Conservation (phyloP, 148 eudicot genomes). For the Fagopyrum esculentum region DNA sequence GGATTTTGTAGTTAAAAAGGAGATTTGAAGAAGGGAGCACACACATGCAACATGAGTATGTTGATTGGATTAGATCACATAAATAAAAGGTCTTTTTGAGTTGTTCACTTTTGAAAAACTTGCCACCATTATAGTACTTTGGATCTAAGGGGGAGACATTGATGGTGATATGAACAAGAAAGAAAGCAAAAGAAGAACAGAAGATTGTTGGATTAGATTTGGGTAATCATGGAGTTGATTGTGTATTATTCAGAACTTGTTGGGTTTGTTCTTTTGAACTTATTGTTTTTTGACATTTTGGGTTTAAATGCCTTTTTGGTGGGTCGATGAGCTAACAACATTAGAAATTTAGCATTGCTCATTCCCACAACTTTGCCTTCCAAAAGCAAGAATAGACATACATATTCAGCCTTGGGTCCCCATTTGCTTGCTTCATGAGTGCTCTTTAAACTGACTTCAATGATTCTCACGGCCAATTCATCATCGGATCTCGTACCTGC, state of each 20-base stretch:
- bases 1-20: background rate
- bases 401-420: constrained; percentile 7
- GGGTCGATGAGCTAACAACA: background rate
- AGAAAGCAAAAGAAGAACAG: background rate
- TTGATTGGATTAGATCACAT: constrained; percentile 9
- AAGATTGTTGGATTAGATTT: constrained; percentile 6
- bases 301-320: background rate
- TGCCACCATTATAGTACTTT: constrained; percentile 5
- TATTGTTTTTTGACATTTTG: background rate
- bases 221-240: constrained; percentile 6
- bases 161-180: constrained; percentile 1
- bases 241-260: background rate
- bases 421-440: constrained; percentile 2
- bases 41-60: constrained; percentile 7
- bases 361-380: constrained; percentile 14
- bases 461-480: background rate
- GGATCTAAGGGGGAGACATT: constrained; percentile 6
- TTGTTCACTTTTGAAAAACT: constrained; percentile 2
- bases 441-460: background rate
- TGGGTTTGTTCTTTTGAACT: constrained; percentile 4
- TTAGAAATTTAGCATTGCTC: background rate
- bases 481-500: background rate
- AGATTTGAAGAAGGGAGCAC: background rate
- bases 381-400: background rate
- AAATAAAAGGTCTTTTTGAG: background rate